Conservation (phyloP, 2,329 filamentous ascomycete genomes). For the Sporothrix curviconia region DNA sequence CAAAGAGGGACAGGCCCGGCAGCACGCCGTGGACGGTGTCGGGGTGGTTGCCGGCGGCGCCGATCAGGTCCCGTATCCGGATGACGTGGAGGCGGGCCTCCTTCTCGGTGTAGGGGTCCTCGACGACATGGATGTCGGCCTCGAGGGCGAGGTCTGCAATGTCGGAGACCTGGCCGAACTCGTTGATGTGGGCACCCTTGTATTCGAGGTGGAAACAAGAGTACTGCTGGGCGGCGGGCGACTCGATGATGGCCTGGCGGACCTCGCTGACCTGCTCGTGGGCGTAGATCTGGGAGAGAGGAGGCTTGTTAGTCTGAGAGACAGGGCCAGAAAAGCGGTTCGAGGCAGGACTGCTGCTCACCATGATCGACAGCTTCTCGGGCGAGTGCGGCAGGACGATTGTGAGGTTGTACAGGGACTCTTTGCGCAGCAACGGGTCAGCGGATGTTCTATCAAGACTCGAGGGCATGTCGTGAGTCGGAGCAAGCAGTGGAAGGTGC, state of each 20-base stretch:
- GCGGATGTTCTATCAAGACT: too few relatives aligned
- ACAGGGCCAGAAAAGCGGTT: not conserved
- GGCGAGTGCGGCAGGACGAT: constrained; percentile 77
- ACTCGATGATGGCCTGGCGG: constrained; percentile 90
- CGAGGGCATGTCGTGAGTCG: too few relatives aligned
- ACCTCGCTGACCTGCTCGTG: constrained; percentile 98
- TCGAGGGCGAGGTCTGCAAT: constrained; percentile 71
- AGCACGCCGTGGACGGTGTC: constrained; percentile 81
- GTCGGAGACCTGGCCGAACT: constrained; percentile 88
- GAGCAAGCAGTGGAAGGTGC: not conserved
- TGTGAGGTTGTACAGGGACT: constrained; percentile 56
- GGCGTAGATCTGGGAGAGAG: constrained; percentile 62
- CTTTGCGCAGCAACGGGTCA: constrained; percentile 15
- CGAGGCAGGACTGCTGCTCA: constrained; percentile 32
- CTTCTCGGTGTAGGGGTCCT: constrained; percentile 97
- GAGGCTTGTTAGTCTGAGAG: not conserved
- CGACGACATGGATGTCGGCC: constrained; percentile 73
- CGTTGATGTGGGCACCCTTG: constrained; percentile 83
- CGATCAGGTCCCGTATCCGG: constrained; percentile 84
- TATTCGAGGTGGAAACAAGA: constrained; percentile 98
- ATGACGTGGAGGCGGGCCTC: constrained; percentile 94
- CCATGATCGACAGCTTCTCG: constrained; percentile 77
- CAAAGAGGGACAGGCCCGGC: constrained; percentile 80
- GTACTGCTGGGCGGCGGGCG: constrained; percentile 89
- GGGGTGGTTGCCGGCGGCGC: constrained; percentile 80